Evolutionary conservation across 2,329 filamentous ascomycete genomes (phyloP).

Genomic region (Lachnellula occidentalis): DNA sequence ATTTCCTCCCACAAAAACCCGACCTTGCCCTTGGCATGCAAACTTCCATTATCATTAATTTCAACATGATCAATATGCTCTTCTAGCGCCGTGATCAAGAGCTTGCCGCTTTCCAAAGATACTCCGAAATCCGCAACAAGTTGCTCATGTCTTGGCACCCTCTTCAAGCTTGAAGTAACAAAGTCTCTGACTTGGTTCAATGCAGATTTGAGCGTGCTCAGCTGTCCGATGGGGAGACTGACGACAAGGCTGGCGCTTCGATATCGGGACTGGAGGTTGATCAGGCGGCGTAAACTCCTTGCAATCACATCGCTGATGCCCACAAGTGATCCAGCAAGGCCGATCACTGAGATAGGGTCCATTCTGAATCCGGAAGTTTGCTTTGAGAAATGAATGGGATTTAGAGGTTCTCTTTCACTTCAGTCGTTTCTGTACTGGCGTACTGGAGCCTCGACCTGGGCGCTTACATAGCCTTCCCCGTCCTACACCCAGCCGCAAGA

Average conservation of each 20-base stretch:
- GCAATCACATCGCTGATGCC: constrained; percentile 4
- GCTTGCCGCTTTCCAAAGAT: constrained; percentile 1
- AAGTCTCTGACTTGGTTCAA: constrained; percentile 1
- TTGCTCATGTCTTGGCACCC: constrained; percentile 1
- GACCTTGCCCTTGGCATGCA: constrained; percentile 2
- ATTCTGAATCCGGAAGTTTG: neutral
- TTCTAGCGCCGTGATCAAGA: constrained; percentile 2
- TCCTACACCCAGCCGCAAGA: too few species aligned
- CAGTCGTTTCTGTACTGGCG: too few species aligned
- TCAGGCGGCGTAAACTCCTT: neutral
- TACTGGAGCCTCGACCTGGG: too few species aligned
- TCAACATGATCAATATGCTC: constrained; percentile 1
- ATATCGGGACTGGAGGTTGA: constrained; percentile 4
- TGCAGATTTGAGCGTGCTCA: constrained; percentile 5
- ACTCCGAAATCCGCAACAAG: constrained; percentile 1
- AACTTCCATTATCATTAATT: neutral
- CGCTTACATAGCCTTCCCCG: too few species aligned
- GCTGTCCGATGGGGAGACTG: constrained; percentile 3
- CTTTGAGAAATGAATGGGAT: too few species aligned
- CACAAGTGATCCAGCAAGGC: constrained; percentile 2
- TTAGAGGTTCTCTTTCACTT: too few species aligned
- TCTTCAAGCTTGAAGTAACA: neutral
- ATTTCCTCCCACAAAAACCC: constrained; percentile 2
- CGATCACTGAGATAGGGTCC: constrained; percentile 6
- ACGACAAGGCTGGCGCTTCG: constrained; percentile 2